Evolutionary conservation across 495 filamentous ascomycete species (phyloP).

Genomic region (Aspergillus bridgeri): DNA sequence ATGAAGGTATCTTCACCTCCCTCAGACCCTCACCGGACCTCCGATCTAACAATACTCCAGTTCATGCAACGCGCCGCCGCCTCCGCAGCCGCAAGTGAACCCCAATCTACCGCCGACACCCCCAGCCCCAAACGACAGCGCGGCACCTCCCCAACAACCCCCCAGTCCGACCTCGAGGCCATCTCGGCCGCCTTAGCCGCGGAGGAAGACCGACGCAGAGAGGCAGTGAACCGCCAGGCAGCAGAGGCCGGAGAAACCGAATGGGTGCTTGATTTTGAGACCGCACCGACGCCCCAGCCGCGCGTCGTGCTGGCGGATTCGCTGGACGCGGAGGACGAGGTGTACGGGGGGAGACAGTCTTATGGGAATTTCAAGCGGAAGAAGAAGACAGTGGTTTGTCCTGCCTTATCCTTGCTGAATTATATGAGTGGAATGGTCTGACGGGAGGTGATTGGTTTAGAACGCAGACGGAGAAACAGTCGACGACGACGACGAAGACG

Average conservation of each 20-base stretch:
- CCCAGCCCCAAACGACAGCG: constrained; percentile 44
- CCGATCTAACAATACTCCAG: constrained; percentile 30
- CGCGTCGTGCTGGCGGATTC: constrained; percentile 35
- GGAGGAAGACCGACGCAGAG: constrained; percentile 70
- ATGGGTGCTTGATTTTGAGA: constrained; percentile 67
- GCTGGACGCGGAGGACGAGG: constrained; percentile 34
- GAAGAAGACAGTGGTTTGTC: constrained; percentile 24
- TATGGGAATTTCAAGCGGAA: constrained; percentile 43
- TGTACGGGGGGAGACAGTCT: constrained; percentile 32
- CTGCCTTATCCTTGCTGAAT: neutral
- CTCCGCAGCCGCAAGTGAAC: constrained; percentile 40
- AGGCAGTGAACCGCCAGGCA: constrained; percentile 66
- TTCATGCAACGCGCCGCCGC: constrained; percentile 95
- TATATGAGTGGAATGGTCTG: too few relatives aligned
- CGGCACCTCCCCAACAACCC: constrained; percentile 30
- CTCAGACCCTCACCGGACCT: neutral
- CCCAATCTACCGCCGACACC: constrained; percentile 36
- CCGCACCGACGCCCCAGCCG: constrained; percentile 21
- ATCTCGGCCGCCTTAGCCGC: constrained; percentile 68
- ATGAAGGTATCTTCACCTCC: constrained; percentile 64
- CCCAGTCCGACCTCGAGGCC: constrained; percentile 49
- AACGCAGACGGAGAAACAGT: constrained; percentile 5
- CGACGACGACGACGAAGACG: constrained; percentile 14
- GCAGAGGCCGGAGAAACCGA: constrained; percentile 77
- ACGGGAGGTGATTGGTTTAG: neutral